Evolutionary conservation across 2,329 filamentous ascomycete genomes (phyloP).

Genomic region (Microcera coccophila): DNA sequence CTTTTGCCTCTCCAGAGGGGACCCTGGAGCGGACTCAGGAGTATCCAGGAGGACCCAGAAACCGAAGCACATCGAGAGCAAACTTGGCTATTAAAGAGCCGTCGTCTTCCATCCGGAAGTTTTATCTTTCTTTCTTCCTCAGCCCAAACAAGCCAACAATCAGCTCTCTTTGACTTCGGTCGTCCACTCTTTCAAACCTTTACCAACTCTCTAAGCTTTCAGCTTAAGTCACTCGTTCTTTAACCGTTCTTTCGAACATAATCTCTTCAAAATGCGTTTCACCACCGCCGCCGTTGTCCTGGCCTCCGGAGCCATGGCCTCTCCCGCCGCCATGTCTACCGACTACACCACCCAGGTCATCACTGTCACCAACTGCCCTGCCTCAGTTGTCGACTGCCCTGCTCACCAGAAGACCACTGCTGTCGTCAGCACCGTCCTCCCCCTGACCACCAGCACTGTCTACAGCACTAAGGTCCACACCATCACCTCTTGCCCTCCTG

Average conservation of each 20-base stretch:
- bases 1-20: background rate
- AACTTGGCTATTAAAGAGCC: slow-evolving; percentile 46
- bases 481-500: slow-evolving; percentile 57
- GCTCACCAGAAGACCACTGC: slow-evolving; percentile 37
- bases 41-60: slow-evolving; percentile 7
- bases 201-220: slow-evolving; percentile 27
- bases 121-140: slow-evolving; percentile 32
- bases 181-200: slow-evolving; percentile 50
- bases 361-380: slow-evolving; percentile 60
- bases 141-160: slow-evolving; percentile 44
- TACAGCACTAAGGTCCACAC: slow-evolving; percentile 58
- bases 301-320: slow-evolving; percentile 33
- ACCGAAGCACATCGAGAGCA: slow-evolving; percentile 11
- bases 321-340: slow-evolving; percentile 40
- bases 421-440: slow-evolving; percentile 36
- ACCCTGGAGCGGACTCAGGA: background rate
- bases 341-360: slow-evolving; percentile 56
- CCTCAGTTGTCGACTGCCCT: slow-evolving; percentile 60
- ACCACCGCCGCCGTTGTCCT: slow-evolving; percentile 48
- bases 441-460: slow-evolving; percentile 51
- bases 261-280: slow-evolving; percentile 61
- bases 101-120: slow-evolving; percentile 31
- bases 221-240: slow-evolving; percentile 25
- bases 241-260: slow-evolving; percentile 29
- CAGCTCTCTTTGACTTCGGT: slow-evolving; percentile 50